phyloP scores from a whole-genome alignment of 228 moss, liverwort and hornwort species.

The Sphagnum fallax region DNA sequence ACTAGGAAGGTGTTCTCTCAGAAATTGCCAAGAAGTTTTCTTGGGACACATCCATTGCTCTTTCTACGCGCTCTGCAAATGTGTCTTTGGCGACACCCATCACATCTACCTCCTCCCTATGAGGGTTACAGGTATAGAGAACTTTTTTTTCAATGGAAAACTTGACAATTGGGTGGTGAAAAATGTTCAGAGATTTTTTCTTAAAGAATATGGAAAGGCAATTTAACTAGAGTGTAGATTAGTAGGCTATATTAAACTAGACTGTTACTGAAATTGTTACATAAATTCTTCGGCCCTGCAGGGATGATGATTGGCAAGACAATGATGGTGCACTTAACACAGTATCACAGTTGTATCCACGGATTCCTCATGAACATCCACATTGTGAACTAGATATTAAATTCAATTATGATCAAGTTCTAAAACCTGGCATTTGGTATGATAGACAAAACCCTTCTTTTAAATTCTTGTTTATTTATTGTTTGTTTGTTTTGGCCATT shows the following conservation, averaged over 20 bases:
- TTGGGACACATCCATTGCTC: constrained; percentile 70
- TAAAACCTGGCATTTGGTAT: constrained; percentile 83
- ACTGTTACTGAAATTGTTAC: no score
- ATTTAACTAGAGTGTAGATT: no score
- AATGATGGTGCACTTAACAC: constrained; percentile 94
- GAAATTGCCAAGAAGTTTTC: constrained; percentile 62
- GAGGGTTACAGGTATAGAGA: constrained; percentile 67
- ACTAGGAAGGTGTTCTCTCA: constrained; percentile 59
- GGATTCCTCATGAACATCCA: constrained; percentile 62
- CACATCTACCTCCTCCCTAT: constrained; percentile 48
- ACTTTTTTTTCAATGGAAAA: no score
- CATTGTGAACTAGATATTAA: constrained; percentile 40
- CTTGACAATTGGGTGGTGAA: no score
- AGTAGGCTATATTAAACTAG: no score
- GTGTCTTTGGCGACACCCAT: constrained; percentile 62
- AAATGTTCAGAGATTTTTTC: no score
- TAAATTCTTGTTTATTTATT: neutral
- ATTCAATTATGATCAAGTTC: constrained; percentile 34
- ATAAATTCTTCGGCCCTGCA: constrained; percentile 6
- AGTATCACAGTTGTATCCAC: constrained; percentile 68
- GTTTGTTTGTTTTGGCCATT: no score
- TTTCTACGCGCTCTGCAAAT: constrained; percentile 77
- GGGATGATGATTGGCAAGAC: constrained; percentile 82
- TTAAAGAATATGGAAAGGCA: no score
- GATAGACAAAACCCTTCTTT: neutral